phyloP scores from a whole-genome alignment of 345 rosid genomes.

The Clausena lansium region DNA sequence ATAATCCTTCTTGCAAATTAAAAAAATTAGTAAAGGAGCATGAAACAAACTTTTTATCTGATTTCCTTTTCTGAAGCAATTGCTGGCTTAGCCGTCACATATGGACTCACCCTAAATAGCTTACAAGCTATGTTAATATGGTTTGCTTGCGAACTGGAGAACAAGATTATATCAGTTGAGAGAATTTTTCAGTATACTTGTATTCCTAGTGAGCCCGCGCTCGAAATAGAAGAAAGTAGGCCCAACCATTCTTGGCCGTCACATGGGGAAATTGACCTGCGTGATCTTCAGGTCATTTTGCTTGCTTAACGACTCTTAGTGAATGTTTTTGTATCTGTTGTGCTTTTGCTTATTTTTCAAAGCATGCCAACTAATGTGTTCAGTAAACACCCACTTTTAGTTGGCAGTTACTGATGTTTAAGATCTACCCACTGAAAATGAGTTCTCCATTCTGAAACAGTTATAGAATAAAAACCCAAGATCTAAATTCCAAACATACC shows the following conservation, averaged over 20 bases:
- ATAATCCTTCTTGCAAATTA: neutral
- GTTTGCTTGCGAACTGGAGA: neutral
- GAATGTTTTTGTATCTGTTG: no score
- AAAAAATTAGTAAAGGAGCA: neutral
- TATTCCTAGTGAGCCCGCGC: conserved; percentile 4
- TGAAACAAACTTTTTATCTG: neutral
- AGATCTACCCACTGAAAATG: neutral
- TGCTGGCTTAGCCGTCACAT: neutral
- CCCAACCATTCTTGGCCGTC: conserved; percentile 7
- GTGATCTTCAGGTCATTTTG: conserved; percentile 9
- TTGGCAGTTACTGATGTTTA: neutral
- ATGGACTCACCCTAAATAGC: neutral
- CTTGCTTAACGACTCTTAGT: neutral
- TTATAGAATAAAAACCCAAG: neutral
- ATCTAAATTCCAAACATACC: neutral
- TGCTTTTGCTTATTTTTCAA: neutral
- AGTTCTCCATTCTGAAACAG: neutral
- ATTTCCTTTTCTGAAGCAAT: neutral
- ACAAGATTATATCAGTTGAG: neutral
- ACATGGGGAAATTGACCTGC: neutral
- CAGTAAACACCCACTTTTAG: neutral
- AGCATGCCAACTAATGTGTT: neutral
- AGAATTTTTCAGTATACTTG: conserved; percentile 13
- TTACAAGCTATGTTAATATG: neutral
- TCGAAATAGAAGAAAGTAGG: neutral